Conservation (phyloP, 2,329 filamentous ascomycete genomes). For the Spiromastix sp. region DNA sequence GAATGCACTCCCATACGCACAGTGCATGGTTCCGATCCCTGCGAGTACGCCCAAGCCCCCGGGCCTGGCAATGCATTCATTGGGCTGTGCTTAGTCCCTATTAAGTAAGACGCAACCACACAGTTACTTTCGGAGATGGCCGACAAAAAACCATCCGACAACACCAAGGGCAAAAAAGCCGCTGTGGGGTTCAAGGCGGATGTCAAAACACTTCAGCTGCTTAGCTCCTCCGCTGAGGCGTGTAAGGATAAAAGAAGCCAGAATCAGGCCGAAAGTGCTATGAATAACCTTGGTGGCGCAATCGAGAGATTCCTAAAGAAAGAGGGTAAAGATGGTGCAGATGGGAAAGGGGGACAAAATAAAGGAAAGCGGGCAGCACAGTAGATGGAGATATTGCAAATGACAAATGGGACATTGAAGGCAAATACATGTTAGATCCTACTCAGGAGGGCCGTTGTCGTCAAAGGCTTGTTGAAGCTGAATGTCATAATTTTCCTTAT, state of each 20-base stretch:
- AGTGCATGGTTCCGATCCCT: too few species aligned
- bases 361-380: neutral
- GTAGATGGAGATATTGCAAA: neutral
- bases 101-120: too few species aligned
- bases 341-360: neutral
- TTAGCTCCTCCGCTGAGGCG: constrained; percentile 7
- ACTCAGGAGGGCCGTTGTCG: constrained; percentile 1
- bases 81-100: too few species aligned
- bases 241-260: constrained; percentile 4
- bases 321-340: neutral
- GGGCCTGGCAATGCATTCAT: too few species aligned
- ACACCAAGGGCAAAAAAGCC: constrained; percentile 7
- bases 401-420: neutral
- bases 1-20: too few species aligned
- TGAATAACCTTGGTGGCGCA: neutral
- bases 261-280: neutral
- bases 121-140: too few species aligned
- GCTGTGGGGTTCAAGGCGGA: constrained; percentile 6
- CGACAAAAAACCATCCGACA: too few species aligned
- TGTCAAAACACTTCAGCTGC: constrained; percentile 7
- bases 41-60: too few species aligned
- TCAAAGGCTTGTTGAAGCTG: constrained; percentile 8
- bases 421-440: neutral
- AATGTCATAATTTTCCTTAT: constrained; percentile 10
- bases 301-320: neutral